Evolutionary conservation across 495 filamentous ascomycete species (phyloP).

Genomic region (Podospora tetraspora): DNA sequence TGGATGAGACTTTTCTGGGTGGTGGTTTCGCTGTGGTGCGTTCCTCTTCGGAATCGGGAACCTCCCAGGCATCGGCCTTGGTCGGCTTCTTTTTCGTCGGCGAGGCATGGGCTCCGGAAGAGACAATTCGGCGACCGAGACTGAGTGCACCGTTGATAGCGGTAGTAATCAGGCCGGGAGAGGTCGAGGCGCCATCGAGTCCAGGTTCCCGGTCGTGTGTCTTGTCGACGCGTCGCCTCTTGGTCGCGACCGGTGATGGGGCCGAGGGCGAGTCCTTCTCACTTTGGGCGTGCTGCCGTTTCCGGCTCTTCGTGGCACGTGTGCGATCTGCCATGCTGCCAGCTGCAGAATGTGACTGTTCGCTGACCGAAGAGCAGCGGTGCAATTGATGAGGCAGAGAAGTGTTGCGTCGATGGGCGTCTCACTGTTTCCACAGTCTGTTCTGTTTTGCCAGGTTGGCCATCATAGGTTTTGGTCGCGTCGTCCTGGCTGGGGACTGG

Average conservation of each 20-base stretch:
- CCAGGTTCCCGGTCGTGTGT: slow-evolving; percentile 12
- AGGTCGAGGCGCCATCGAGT: not conserved
- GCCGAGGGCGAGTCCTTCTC: slow-evolving; percentile 18
- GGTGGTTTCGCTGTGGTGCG: not conserved
- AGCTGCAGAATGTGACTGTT: not conserved
- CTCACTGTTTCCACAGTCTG: not conserved
- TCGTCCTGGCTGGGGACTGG: not conserved
- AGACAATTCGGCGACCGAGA: not conserved
- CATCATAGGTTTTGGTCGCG: not conserved
- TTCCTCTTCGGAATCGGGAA: slow-evolving; percentile 28
- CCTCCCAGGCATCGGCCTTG: slow-evolving; percentile 9
- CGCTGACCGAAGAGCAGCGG: not conserved
- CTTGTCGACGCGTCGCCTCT: slow-evolving; percentile 30
- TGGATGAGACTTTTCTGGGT: slow-evolving; percentile 13
- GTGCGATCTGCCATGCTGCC: slow-evolving; percentile 12
- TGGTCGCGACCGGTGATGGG: slow-evolving; percentile 21
- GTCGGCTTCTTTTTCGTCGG: slow-evolving; percentile 1
- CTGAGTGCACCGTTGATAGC: slow-evolving; percentile 23
- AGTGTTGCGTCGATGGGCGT: not conserved
- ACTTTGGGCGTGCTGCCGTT: slow-evolving; percentile 17
- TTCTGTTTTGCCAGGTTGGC: not conserved
- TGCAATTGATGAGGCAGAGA: not conserved
- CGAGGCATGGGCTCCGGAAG: not conserved
- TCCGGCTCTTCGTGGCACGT: slow-evolving; percentile 9
- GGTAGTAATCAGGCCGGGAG: slow-evolving; percentile 1